A percentile compares a stretch with the other conserved stretches of the same genome.
Conservation (phyloP, 257 asterid genomes). For the Perilla frutescens region DNA sequence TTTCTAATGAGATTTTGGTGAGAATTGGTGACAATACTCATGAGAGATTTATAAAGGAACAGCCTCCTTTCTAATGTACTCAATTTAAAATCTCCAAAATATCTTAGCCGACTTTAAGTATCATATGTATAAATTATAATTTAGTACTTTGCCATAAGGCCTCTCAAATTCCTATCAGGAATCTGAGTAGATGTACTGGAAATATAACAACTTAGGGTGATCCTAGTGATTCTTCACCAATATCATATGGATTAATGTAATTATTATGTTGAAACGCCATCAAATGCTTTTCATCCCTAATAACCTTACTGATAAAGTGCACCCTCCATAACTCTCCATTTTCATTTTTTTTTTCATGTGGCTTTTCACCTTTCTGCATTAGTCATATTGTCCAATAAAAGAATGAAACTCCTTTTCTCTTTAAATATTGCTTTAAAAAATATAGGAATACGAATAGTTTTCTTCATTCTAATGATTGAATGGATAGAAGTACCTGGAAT, state of each 20-base stretch:
- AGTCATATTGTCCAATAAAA: neutral
- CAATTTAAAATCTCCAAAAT: neutral
- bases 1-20: neutral
- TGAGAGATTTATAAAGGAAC: neutral
- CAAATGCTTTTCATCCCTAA: neutral
- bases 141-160: neutral
- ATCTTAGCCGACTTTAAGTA: neutral
- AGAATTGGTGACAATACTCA: neutral
- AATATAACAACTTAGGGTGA: neutral
- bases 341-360: neutral
- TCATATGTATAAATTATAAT: neutral
- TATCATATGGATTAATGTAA: conserved; percentile 15
- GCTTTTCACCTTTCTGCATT: conserved; percentile 22
- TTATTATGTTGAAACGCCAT: conserved; percentile 1
- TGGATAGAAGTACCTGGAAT: conserved; percentile 66
- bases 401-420: neutral
- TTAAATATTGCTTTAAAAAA: conserved; percentile 9
- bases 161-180: neutral
- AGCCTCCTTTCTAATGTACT: conserved; percentile 1
- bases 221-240: neutral
- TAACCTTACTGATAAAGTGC: conserved; percentile 15
- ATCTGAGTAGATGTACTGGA: neutral
- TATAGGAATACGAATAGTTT: conserved; percentile 2
- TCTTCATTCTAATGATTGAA: conserved; percentile 23
- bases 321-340: conserved; percentile 20